A percentile compares a stretch with the other conserved stretches of the same genome.
These are phyloP conservation scores for Luffa aegyptiaca DNA, from an alignment of 306 rosid species.

Conservation along the genomic window DNA sequence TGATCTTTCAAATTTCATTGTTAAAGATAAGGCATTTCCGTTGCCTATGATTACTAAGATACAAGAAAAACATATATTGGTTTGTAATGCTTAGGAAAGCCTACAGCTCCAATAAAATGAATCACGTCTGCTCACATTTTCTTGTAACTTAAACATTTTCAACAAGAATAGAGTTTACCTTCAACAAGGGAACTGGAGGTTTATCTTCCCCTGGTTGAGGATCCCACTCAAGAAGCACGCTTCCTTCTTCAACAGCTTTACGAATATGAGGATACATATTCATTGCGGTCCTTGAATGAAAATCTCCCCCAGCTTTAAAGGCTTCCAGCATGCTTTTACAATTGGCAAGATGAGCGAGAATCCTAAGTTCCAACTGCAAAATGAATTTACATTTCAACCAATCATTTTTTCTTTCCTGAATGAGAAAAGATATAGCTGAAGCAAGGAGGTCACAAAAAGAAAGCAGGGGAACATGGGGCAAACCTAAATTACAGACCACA, in stretches of 20 bases:
- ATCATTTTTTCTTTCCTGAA: background rate
- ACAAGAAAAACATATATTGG: background rate
- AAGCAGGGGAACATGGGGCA: background rate
- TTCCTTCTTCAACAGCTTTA: constrained; percentile 56
- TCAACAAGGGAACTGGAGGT: constrained; percentile 90
- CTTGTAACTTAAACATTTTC: background rate
- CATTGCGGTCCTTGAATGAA: constrained; percentile 97
- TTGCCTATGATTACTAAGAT: background rate
- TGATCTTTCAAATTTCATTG: background rate
- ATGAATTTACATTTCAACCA: constrained; percentile 23
- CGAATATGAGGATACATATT: constrained; percentile 93
- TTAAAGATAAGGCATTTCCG: background rate
- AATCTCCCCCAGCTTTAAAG: constrained; percentile 93
- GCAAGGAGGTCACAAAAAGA: background rate
- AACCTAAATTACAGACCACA: background rate
- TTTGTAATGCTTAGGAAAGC: background rate
- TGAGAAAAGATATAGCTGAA: background rate
- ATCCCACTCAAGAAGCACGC: constrained; percentile 94
- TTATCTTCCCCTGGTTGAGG: constrained; percentile 89
- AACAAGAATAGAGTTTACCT: constrained; percentile 36
- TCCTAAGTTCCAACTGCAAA: constrained; percentile 88
- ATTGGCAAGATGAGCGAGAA: constrained; percentile 89
- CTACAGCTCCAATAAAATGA: background rate
- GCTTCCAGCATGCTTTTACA: constrained; percentile 97
- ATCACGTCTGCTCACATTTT: background rate